Evolutionary conservation across 805 yeast species (phyloP), one percentile per base, ranked within the genome.

Genomic region (Pichia cephalocereana): DNA sequence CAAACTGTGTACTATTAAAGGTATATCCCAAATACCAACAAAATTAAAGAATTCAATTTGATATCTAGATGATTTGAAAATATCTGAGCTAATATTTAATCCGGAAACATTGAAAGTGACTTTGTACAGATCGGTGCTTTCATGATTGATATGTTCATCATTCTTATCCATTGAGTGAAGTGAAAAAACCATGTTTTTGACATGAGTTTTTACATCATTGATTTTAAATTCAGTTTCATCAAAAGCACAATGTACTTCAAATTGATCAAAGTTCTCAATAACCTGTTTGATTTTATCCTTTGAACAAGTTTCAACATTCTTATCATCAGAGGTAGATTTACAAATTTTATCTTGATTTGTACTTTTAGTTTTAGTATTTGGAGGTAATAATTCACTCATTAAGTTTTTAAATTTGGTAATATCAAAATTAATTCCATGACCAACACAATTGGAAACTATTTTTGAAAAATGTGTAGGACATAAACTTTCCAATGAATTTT

Each of bases 21-120:
- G 39, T 3, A 49, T 32, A 40, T 54, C 53, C 43, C 46, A 40
- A 18, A 52, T 40, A 40, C 50, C 49, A 19, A 54, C 46, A 43
- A 52, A 37, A 23, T 54, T 55, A 10, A 52, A 38, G 39, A 55
- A 55, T 36, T 54, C 57, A 8, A 52, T 15, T 14, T 43, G 49
- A 3, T 49, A 28, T 32, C 26, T 47, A 8, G 51, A 40, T 14
- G 42, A 15, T 32, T 45, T 37, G 4, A 52, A 36, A 6, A 12
- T 3, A 4, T 32, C 12, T 6, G 46, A 32, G 26, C 14, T 23
- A 14, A 54, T 34, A 12, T 38, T 43, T 7, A 54, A 36, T 14
- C 55, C 50, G 6, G 55, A 44, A 1, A 54, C 15, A 17, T 50
- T 51, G 2, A 48, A 19, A 6, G 56, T 50, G 18, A 50, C 19